Base-by-base conservation (phyloP, 2,329 filamentous ascomycete species). In the Fusarium temperatum region DNA sequence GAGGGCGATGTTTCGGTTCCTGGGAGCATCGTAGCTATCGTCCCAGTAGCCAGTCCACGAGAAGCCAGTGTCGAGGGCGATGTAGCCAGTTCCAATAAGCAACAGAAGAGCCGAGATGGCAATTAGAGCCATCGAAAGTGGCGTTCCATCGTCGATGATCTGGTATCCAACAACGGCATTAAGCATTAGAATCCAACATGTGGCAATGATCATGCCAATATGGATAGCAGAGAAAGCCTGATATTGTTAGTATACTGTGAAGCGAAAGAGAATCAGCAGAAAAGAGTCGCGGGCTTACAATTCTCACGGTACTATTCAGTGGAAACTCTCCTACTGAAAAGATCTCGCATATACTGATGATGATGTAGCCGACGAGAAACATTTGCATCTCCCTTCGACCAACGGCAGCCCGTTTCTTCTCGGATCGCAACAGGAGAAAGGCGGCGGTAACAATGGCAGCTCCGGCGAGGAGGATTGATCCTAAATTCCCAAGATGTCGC, bases 321-420 rank as follows among this genome's bases (percentile, higher is more conserved):
- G 96, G 95, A 78, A 99, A 96, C 36, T 92, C 93, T 76, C 96
- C 96, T 41, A 98, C 91, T 1, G 95, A 95, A 84, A 99, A 98
- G 79, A 99, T 98, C 82, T 98, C 96, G 84, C 95, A 98, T 78
- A 99, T 93, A 78, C 93, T 91, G 70, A 98, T 91, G 66, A 98
- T 84, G 65, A 97, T 92, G 82, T 94, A 99, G 57, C 93, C 92
- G 47, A 94, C 72, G 57, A 99, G 89, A 84, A 99, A 98, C 39
- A 98, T 79, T 87, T 99, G 96, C 90, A 99, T 98, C 84, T 99
- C 96, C 83, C 96, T 93, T 85, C 96, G 89, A 68, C 96, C 96
- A 54, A 99, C 96, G 63, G 96, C 96, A 63, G 96, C 96, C 82
- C 93, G 92, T 85, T 99, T 98, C 81, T 89, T 90, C 79, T 98